Evolutionary conservation across 352 stramenopile species (phyloP), one percentile per base, ranked within the genome.

Genomic region (Globisporangium uncinulatum): DNA sequence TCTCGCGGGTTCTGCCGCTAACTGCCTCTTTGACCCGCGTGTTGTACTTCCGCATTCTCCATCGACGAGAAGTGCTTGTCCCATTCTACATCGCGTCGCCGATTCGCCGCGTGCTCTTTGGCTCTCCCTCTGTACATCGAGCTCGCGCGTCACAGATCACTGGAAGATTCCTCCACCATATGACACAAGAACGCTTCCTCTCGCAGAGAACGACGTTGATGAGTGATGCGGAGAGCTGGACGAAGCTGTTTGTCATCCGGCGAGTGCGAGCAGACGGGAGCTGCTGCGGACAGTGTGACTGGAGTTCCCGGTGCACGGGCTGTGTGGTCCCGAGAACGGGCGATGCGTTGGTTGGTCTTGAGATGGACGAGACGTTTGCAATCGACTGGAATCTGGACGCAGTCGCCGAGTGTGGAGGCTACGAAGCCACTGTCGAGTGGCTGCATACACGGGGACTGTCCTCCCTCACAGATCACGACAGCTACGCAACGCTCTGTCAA

Each of bases 301-400:
- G 83, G 83, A 71, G 59, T 4, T 51, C 66, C 9, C 56, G 67
- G 15, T 91, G 83, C 24, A 44, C 49, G 10, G 80, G 83, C 9
- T 91, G 83, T 51, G 46, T 68, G 15, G 70, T 92, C 13, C 61
- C 66, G 9, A 54, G 60, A 4, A 46, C 60, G 4, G 61, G 62
- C 6, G 64, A 62, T 10, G 61, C 73, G 10, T 37, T 84, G 2
- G 60, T 72, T 10, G 65, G 79, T 20, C 46, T 81, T 29, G 52
- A 62, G 9, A 79, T 76, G 62, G 73, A 76, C 29, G 70, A 87
- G 29, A 88, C 72, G 9, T 70, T 90, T 49, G 78, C 79, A 4
- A 78, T 92, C 32, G 79, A 92, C 51, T 90, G 82, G 82, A 31
- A 79, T 14, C 7, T 55, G 0, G 61, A 73, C 14, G 15, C 31